Evolutionary conservation across 2,329 filamentous ascomycete species (phyloP).

Genomic region (Fusarium pseudoanthophilum): DNA sequence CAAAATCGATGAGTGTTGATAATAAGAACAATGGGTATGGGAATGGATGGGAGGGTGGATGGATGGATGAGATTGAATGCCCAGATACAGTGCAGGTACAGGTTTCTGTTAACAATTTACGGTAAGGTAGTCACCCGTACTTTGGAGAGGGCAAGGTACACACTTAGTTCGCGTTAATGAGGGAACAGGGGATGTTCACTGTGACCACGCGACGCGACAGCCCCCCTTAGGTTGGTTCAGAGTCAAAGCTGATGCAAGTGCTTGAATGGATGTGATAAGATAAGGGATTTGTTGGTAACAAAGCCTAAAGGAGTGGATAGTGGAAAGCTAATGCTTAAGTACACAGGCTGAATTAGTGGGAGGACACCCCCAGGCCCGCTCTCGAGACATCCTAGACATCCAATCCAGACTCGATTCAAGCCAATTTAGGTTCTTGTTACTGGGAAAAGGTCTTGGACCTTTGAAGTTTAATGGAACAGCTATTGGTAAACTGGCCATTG

Average conservation of each 20-base stretch:
- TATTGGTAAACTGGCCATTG: constrained; percentile 20
- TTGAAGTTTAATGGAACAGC: constrained; percentile 2
- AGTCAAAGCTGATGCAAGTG: neutral
- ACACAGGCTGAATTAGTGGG: constrained; percentile 5
- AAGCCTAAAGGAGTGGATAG: neutral
- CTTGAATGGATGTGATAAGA: constrained; percentile 24
- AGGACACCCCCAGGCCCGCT: constrained; percentile 3
- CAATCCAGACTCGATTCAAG: neutral
- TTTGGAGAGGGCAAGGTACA: constrained; percentile 24
- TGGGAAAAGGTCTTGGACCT: constrained; percentile 6
- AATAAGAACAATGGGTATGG: constrained; percentile 19
- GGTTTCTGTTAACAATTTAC: constrained; percentile 26
- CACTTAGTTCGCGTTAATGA: constrained; percentile 34
- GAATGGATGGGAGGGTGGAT: constrained; percentile 6
- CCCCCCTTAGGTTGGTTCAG: constrained; percentile 4
- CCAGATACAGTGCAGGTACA: constrained; percentile 28
- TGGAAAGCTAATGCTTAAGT: neutral
- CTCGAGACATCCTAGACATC: neutral
- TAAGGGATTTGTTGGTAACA: constrained; percentile 13
- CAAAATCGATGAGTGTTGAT: constrained; percentile 13
- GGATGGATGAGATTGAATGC: constrained; percentile 12
- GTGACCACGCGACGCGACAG: constrained; percentile 33
- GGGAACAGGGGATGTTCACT: constrained; percentile 16
- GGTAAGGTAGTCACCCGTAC: constrained; percentile 6
- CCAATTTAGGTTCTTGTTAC: neutral